These are phyloP conservation scores for Neocallimastix lanati DNA, from an alignment of 192 early-diverging fungal species.

Conservation along the genomic window DNA sequence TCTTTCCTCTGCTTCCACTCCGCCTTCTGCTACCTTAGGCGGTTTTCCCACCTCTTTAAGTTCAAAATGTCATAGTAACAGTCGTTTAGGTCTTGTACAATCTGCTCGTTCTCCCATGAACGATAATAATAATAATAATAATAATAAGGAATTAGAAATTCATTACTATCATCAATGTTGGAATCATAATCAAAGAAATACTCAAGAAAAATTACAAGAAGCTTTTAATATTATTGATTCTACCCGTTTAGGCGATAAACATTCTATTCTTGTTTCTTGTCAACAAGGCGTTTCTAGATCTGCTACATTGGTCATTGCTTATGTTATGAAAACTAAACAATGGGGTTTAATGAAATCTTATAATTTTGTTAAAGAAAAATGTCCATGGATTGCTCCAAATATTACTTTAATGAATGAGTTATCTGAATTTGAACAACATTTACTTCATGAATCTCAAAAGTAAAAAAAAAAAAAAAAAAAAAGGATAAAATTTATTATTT, in stretches of 20 bases:
- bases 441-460: background rate
- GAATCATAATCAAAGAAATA: background rate
- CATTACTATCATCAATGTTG: background rate
- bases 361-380: constrained; percentile 47
- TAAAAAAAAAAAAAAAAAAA: too few species aligned
- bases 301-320: constrained; percentile 68
- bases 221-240: background rate
- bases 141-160: background rate
- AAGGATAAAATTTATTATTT: too few species aligned
- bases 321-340: constrained; percentile 56
- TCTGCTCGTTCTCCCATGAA: too few species aligned
- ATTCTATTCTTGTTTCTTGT: constrained; percentile 57
- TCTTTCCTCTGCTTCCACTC: background rate
- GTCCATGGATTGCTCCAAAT: constrained; percentile 63
- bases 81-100: too few species aligned
- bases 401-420: constrained; percentile 63
- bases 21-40: background rate
- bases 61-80: too few species aligned
- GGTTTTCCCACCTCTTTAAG: too few species aligned
- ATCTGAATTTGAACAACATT: constrained; percentile 35
- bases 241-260: background rate
- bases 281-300: constrained; percentile 78
- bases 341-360: constrained; percentile 46
- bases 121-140: too few species aligned
- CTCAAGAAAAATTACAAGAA: background rate